Conservation (phyloP, 441 rosid species). For the Pelargonium australe region DNA sequence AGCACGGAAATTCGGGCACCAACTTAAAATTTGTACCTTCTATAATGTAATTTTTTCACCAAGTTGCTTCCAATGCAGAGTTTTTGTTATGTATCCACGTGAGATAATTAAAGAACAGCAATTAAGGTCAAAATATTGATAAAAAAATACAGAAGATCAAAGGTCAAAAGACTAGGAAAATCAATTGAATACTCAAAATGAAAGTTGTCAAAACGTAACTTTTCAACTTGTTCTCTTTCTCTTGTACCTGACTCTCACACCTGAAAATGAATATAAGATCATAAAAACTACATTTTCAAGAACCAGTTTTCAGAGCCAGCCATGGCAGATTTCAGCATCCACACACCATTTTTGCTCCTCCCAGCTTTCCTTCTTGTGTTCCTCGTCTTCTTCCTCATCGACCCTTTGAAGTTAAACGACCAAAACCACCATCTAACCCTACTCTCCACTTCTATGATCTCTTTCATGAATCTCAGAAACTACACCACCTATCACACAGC, state of each 20-base stretch:
- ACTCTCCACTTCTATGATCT: neutral
- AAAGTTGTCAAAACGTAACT: too few relatives aligned
- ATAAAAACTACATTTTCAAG: neutral
- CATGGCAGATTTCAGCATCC: neutral
- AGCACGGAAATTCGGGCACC: too few relatives aligned
- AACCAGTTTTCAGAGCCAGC: neutral
- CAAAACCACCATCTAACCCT: neutral
- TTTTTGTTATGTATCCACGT: too few relatives aligned
- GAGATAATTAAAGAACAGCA: too few relatives aligned
- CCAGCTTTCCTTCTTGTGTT: neutral
- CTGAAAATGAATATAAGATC: neutral
- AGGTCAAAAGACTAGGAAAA: too few relatives aligned
- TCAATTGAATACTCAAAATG: too few relatives aligned
- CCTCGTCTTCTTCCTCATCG: neutral
- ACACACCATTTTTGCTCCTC: slow-evolving; percentile 2
- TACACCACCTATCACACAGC: neutral
- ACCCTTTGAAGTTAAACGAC: neutral
- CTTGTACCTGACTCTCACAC: too few relatives aligned
- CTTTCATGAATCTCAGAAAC: neutral
- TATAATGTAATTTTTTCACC: too few relatives aligned
- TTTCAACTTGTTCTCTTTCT: neutral
- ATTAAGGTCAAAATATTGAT: too few relatives aligned
- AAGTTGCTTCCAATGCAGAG: too few relatives aligned
- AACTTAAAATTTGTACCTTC: too few relatives aligned
- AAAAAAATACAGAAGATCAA: too few relatives aligned